phyloP scores from a whole-genome alignment of 2,329 filamentous ascomycete genomes.

The Bertia moriformis region DNA sequence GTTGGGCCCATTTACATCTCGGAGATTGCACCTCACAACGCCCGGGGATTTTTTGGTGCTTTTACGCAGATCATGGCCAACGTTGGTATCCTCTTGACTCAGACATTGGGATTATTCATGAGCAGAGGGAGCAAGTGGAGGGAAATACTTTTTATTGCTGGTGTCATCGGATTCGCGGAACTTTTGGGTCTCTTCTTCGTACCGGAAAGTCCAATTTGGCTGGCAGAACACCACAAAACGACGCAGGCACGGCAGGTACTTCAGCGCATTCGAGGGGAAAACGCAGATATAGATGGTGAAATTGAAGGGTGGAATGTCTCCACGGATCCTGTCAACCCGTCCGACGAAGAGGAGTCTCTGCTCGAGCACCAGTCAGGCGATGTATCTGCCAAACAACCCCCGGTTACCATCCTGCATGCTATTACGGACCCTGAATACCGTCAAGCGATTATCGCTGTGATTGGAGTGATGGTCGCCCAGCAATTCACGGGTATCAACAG shows the following conservation, averaged over 20 bases:
- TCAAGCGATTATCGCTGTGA: conserved; percentile 65
- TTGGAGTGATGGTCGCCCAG: conserved; percentile 84
- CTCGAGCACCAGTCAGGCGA: conserved; percentile 25
- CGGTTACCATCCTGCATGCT: conserved; percentile 8
- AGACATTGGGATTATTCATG: conserved; percentile 74
- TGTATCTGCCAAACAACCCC: conserved; percentile 3
- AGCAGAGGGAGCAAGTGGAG: conserved; percentile 72
- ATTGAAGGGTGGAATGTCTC: conserved; percentile 42
- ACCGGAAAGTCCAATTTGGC: conserved; percentile 78
- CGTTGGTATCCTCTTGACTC: conserved; percentile 70
- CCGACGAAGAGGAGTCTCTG: conserved; percentile 58
- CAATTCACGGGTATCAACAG: conserved; percentile 92
- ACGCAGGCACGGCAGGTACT: conserved; percentile 51
- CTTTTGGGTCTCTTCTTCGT: conserved; percentile 58
- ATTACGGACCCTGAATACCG: conserved; percentile 53
- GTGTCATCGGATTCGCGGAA: conserved; percentile 53
- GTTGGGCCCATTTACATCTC: conserved; percentile 91
- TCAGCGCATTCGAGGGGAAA: conserved; percentile 59
- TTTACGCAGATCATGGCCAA: conserved; percentile 93
- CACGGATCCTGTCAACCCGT: conserved; percentile 19
- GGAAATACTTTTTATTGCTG: conserved; percentile 63
- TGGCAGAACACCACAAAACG: conserved; percentile 51
- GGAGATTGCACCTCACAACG: conserved; percentile 65
- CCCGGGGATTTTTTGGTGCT: conserved; percentile 65
- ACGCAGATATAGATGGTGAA: conserved; percentile 60